Percentiles rank a stretch among this genome's conserved stretches.
Conservation (phyloP, 257 asterid genomes). For the Nicotiana tomentosiformis region DNA sequence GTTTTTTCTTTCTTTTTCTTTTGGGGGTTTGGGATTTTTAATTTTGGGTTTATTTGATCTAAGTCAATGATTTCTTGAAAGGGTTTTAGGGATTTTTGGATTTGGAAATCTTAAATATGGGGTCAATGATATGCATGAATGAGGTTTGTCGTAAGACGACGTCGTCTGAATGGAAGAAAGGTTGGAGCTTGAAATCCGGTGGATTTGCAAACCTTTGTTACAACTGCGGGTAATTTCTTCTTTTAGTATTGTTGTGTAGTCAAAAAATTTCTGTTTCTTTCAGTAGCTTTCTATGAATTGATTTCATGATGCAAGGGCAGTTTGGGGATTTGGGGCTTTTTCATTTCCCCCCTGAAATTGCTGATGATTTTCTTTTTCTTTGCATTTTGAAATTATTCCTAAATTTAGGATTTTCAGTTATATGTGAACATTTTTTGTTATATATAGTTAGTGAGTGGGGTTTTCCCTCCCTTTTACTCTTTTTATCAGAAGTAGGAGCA, state of each 20-base stretch:
- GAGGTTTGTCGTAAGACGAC: conserved; percentile 3
- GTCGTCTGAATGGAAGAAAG: conserved; percentile 15
- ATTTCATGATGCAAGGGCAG: not conserved
- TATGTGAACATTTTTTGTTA: not conserved
- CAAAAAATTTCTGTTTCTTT: not conserved
- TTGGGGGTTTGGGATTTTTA: not conserved
- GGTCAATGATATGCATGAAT: conserved; percentile 14
- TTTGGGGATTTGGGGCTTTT: not conserved
- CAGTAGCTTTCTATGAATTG: not conserved
- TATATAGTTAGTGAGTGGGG: not conserved
- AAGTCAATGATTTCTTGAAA: not conserved
- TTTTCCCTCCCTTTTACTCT: not conserved
- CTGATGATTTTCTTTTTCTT: not conserved
- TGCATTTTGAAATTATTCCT: not conserved
- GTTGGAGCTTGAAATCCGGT: conserved; percentile 19
- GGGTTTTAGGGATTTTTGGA: not conserved
- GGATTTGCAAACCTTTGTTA: conserved; percentile 15
- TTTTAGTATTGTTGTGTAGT: too few relatives aligned
- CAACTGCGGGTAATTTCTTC: conserved; percentile 15
- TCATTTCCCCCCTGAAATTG: too few relatives aligned
- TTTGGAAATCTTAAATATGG: not conserved
- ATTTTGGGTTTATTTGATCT: not conserved
- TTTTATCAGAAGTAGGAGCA: not conserved
- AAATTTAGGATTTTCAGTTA: not conserved
- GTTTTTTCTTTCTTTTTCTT: not conserved